A percentile compares a stretch with the other conserved stretches of the same genome.
Evolutionary conservation across 257 asterid species (phyloP).

Genomic region (Solanum virginianum): DNA sequence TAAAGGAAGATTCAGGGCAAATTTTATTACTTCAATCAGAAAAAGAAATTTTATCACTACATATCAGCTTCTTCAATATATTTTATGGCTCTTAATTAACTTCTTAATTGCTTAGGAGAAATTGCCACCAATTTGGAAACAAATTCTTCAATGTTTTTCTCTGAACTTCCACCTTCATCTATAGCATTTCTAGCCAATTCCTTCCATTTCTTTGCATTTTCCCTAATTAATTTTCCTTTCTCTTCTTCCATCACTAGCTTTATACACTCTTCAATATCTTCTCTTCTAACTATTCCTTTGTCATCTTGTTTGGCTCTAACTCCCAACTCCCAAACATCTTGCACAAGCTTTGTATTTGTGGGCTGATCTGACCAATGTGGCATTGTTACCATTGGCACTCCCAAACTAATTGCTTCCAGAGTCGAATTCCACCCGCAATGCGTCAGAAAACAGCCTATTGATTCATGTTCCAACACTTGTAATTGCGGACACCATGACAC

Average conservation of each 20-base stretch:
- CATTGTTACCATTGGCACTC: background rate
- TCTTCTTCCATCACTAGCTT: conserved; percentile 20
- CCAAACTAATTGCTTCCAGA: conserved; percentile 18
- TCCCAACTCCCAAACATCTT: conserved; percentile 32
- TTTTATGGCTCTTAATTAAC: too few species aligned
- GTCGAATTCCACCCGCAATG: conserved; percentile 61
- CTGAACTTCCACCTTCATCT: conserved; percentile 29
- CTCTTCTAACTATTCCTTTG: conserved; percentile 18
- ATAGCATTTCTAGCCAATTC: conserved; percentile 16
- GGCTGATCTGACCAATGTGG: conserved; percentile 28
- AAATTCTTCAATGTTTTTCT: conserved; percentile 16
- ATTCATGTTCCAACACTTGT: background rate
- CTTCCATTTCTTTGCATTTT: conserved; percentile 19
- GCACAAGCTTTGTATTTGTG: conserved; percentile 25
- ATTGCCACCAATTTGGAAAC: background rate
- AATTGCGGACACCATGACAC: background rate
- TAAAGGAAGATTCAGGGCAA: too few species aligned
- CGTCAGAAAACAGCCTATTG: conserved; percentile 13
- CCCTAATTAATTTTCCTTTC: conserved; percentile 12
- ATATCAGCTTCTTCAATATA: too few species aligned
- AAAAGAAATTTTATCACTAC: too few species aligned
- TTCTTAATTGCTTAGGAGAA: background rate
- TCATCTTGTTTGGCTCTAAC: conserved; percentile 14
- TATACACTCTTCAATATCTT: conserved; percentile 10
- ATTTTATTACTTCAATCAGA: too few species aligned